These are phyloP conservation scores for Chaetomiaceae sp. DNA, from an alignment of 2,329 filamentous ascomycete genomes.

Conservation along the genomic window DNA sequence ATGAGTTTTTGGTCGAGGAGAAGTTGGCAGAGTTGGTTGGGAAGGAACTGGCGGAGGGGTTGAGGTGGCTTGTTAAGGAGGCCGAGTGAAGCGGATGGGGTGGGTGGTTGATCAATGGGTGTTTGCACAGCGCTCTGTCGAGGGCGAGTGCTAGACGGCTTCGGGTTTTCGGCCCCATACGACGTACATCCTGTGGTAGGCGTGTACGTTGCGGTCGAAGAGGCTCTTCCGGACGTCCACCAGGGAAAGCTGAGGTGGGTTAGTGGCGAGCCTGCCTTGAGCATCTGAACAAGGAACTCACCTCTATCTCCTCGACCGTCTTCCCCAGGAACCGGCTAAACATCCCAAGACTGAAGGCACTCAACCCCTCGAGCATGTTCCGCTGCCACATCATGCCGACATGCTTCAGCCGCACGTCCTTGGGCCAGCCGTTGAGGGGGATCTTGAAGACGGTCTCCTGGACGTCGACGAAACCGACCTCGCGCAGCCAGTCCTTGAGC, in stretches of 20 bases:
- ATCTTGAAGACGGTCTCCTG: slow-evolving; percentile 29
- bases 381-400: slow-evolving; percentile 32
- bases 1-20: slow-evolving; percentile 58
- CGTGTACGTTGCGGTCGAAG: slow-evolving; percentile 43
- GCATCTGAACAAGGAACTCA: slow-evolving; percentile 25
- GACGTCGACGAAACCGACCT: slow-evolving; percentile 32
- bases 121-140: too few relatives aligned
- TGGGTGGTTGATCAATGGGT: neutral
- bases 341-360: slow-evolving; percentile 31
- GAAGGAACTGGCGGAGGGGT: slow-evolving; percentile 40
- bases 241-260: slow-evolving; percentile 39
- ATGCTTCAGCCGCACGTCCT: slow-evolving; percentile 28
- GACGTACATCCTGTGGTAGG: slow-evolving; percentile 47
- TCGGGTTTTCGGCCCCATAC: slow-evolving; percentile 49
- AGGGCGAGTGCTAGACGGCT: neutral
- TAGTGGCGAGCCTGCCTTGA: neutral
- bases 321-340: slow-evolving; percentile 36
- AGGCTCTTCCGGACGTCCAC: slow-evolving; percentile 47
- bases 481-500: slow-evolving; percentile 27
- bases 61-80: slow-evolving; percentile 43
- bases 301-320: slow-evolving; percentile 47
- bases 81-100: neutral
- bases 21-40: slow-evolving; percentile 50
- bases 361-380: slow-evolving; percentile 30
- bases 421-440: slow-evolving; percentile 35